Evolutionary conservation across 306 rosid genomes (phyloP), one percentile per base, ranked within the genome.

Genomic region (Vachellia collinsii): DNA sequence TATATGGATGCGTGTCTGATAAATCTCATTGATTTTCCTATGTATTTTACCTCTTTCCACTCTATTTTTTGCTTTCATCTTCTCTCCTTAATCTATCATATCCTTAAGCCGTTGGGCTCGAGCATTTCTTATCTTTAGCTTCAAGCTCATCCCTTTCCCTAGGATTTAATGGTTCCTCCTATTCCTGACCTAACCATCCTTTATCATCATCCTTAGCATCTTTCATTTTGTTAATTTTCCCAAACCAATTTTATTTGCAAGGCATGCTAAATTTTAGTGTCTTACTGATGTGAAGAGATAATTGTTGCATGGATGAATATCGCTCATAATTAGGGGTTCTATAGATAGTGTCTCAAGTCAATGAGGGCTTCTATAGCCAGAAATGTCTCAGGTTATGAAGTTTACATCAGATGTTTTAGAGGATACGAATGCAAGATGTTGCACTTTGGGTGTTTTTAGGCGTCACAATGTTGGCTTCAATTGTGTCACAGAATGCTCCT

Each of bases 91-190:
- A 59, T 59, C 65, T 59, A 23, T 58, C 37, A 58, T 58, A 23
- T n/a, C 14, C 36, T 23, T 22, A 9, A 58, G 34, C 5, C 65
- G 4, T 58, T 58, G 65, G 65, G 37, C 36, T 58, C 37, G 14
- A 58, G 23, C 37, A 54, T 58, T 9, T 58, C 65, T 58, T 23
- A 1, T 58, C 23, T 8, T 23, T 47, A 29, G 11, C 75, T 11
- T 71, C 13, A 54, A 74, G 23, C 42, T 11, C 59, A 43, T 64
- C 46, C 59, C 75, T 25, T 53, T 63, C 47, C 11, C 70, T 39
- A n/a, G 19, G 69, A 12, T 37, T 67, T 20, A 20, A n/a, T 75
- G 23, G 2, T 0, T 29, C 50, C 6, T 64, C 54, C 37, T 43
- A 56, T 14, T 36, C 76, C 37, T 42, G 39, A 38, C 61, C 34